These are phyloP conservation scores for Penicillium bialowiezense DNA, from an alignment of 495 filamentous ascomycete genomes.

Conservation along the genomic window DNA sequence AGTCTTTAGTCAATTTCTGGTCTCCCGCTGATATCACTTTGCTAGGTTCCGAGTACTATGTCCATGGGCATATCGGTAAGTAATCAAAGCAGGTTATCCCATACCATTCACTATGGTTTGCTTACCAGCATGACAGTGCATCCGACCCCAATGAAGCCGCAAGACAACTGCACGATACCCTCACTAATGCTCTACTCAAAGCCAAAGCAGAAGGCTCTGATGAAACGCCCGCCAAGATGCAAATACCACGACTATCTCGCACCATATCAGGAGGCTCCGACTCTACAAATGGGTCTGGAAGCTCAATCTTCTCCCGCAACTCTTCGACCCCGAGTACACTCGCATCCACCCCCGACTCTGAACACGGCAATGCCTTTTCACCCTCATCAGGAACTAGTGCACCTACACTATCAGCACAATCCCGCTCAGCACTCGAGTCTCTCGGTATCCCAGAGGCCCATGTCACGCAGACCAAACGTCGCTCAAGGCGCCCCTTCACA, in stretches of 20 bases:
- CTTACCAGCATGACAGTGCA: constrained; percentile 22
- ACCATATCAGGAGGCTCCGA: constrained; percentile 9
- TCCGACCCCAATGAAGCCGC: constrained; percentile 48
- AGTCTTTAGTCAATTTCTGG: background rate
- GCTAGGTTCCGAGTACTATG: constrained; percentile 69
- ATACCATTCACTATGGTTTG: background rate
- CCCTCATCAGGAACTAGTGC: constrained; percentile 13
- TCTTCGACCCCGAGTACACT: constrained; percentile 22
- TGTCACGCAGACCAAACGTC: constrained; percentile 36
- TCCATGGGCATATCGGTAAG: constrained; percentile 53
- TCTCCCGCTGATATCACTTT: constrained; percentile 14
- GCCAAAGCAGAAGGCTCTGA: constrained; percentile 28
- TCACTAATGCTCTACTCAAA: constrained; percentile 37
- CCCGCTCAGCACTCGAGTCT: constrained; percentile 30
- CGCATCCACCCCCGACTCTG: constrained; percentile 15
- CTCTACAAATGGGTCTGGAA: constrained; percentile 8
- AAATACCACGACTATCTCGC: constrained; percentile 16
- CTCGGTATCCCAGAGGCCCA: constrained; percentile 40
- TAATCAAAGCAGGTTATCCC: background rate
- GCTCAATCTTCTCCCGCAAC: constrained; percentile 11
- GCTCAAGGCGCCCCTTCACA: constrained; percentile 60
- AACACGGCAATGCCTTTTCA: constrained; percentile 2
- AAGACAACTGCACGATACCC: constrained; percentile 37
- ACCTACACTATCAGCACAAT: constrained; percentile 23
- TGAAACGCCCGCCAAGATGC: constrained; percentile 23